Evolutionary conservation across 1,284 basidiomycete genomes (phyloP), one percentile per base, ranked within the genome.

Genomic region (Kalmanozyma brasiliensis): DNA sequence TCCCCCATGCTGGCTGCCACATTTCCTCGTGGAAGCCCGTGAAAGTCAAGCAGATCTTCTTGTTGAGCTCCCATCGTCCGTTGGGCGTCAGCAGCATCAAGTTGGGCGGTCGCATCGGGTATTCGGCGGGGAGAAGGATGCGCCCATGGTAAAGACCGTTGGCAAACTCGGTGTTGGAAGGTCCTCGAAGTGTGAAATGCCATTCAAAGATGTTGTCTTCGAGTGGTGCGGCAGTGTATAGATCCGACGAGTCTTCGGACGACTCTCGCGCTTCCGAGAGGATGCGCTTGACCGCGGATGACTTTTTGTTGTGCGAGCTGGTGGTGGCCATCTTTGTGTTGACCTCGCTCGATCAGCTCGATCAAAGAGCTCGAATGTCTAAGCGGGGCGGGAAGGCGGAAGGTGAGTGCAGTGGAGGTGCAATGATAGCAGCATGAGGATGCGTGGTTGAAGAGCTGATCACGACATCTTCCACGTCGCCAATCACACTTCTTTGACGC

Each of bases 1-100:
- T 91, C 53, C 94, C 94, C 94, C 94, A 98, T 13, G 94, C 93
- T 29, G 94, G 94, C 83, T 96, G 93, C 94, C 94, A 98, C 38
- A 91, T 85, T 75, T 94, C 93, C 92, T 76, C 60, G 30, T 66
- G 65, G 30, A 55, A 73, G 2, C 70, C 73, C n/a, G 73, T 77
- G 26, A 81, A 78, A 4, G 67, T 79, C 37, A 72, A 67, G 74
- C 87, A 73, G 78, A 92, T 93, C 63, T 96, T 96, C 65, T 93
- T 94, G 81, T 94, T 93, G 43, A 94, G 86, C 83, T 97, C 94
- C 81, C 96, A 98, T 36, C 94, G 88, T 16, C 94, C 94, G 77
- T 92, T 96, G 4, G 94, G 94, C 8, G 94, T 98, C 47, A 98
- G 87, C 84, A 97, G 88, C 87, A 95, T 90, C 77, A 98, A 88